These are phyloP conservation scores for Misopates orontium DNA, from an alignment of 257 asterid genomes.

Conservation along the genomic window DNA sequence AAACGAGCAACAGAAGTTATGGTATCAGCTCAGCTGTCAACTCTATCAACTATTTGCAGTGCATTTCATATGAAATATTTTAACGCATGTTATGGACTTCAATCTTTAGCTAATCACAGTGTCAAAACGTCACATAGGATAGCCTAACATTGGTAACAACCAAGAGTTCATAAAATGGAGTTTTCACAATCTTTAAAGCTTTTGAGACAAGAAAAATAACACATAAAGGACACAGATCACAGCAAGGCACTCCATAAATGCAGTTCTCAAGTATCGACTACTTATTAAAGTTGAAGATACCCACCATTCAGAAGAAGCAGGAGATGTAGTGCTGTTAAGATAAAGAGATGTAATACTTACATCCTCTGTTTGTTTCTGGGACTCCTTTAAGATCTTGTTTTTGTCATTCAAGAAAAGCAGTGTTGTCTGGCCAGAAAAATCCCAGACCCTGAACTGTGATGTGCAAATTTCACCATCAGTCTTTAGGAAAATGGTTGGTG, in stretches of 20 bases:
- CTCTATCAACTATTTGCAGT: constrained; percentile 14
- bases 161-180: neutral
- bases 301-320: constrained; percentile 19
- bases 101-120: constrained; percentile 7
- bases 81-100: neutral
- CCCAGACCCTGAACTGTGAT: constrained; percentile 88
- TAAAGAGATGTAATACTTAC: constrained; percentile 46
- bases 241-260: neutral
- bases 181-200: too few relatives aligned
- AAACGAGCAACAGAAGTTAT: constrained; percentile 4
- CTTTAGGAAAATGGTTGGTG: constrained; percentile 26
- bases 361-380: constrained; percentile 72
- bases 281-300: constrained; percentile 21
- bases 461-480: constrained; percentile 31
- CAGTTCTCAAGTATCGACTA: constrained; percentile 11
- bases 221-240: too few relatives aligned
- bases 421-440: constrained; percentile 82
- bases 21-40: constrained; percentile 9
- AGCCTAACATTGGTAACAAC: constrained; percentile 1
- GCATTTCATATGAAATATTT: constrained; percentile 20
- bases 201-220: too few relatives aligned
- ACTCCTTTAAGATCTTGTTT: constrained; percentile 63
- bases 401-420: constrained; percentile 65
- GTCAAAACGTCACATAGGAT: constrained; percentile 22
- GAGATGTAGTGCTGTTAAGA: constrained; percentile 16